phyloP scores from a whole-genome alignment of 371 early-diverging fungal genomes.

The Mucor mucedo region DNA sequence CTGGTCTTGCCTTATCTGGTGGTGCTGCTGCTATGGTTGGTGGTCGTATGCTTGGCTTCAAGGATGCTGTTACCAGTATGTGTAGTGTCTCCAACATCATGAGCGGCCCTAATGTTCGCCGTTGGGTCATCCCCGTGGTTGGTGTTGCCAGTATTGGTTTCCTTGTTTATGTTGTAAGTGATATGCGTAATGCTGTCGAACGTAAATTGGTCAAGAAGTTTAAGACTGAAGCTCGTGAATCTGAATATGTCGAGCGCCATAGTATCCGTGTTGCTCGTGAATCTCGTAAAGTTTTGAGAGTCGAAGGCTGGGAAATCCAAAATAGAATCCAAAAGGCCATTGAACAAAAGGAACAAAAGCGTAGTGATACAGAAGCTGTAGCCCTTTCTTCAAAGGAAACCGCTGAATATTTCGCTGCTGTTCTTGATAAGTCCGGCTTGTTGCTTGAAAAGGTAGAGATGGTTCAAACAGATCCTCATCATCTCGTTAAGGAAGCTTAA shows the following conservation, averaged over 20 bases:
- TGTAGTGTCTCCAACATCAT: constrained; percentile 47
- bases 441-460: constrained; percentile 48
- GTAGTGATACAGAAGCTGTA: constrained; percentile 62
- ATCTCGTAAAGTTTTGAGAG: constrained; percentile 75
- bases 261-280: constrained; percentile 75
- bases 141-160: constrained; percentile 72
- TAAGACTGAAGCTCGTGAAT: constrained; percentile 67
- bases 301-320: constrained; percentile 88
- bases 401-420: constrained; percentile 66
- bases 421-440: constrained; percentile 54
- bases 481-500: constrained; percentile 10
- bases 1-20: constrained; percentile 46
- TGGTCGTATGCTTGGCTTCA: constrained; percentile 53
- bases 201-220: constrained; percentile 82
- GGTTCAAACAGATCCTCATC: constrained; percentile 34
- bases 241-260: constrained; percentile 71
- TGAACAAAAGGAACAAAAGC: constrained; percentile 73
- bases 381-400: constrained; percentile 69
- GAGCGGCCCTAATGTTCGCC: constrained; percentile 45
- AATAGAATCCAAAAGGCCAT: constrained; percentile 81
- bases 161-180: constrained; percentile 79
- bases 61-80: constrained; percentile 48
- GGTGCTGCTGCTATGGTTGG: constrained; percentile 54
- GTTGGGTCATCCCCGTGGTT: constrained; percentile 47
- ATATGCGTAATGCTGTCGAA: constrained; percentile 83